Evolutionary conservation across 441 rosid species (phyloP), one percentile per base, ranked within the genome.

Genomic region (Aquilaria agallochum): DNA sequence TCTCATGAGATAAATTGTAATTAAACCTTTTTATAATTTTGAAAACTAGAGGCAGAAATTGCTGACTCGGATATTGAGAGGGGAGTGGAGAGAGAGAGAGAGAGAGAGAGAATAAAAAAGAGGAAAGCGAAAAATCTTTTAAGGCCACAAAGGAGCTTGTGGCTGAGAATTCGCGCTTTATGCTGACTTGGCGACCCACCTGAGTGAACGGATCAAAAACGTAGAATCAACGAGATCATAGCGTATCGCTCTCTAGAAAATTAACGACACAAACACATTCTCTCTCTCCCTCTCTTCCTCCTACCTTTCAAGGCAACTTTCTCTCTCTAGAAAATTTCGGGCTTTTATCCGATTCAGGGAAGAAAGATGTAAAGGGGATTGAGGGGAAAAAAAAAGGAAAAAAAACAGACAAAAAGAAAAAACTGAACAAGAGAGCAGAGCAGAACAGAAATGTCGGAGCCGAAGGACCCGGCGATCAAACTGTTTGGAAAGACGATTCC

Each of bases 401-500:
- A 56, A 15, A 46, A 4, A 9, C 32, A 32, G 9, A 44, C 9
- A 11, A 53, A 61, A 32, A 42, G 8, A 7, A 54, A 31, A 31
- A 54, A 5, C 11, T 33, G 36, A 11, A 54, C 34, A 54, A 31
- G 13, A 31, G 36, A 10, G 33, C 42, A 2, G 57, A 30, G 30
- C 46, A 42, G 62, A 58, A 45, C 58, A 58, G 65, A 67, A 71
- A 86, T 87, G 93, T 66, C 82, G 72, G 82, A 77, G 56, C 53
- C 69, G 30, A 80, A 65, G 56, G 93, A 87, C 81, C 89, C 87
- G 78, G 78, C 81, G 64, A 82, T 87, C 77, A 87, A 84, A 75
- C 83, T 87, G 11, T 87, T 87, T 58, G 93, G 93, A 51, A 77
- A 78, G 75, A 84, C 84, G 72, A 87, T 87, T 70, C 77, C 84